These are phyloP conservation scores for Cercospora sp. DNA, from an alignment of 2,329 filamentous ascomycete species.

Conservation along the genomic window DNA sequence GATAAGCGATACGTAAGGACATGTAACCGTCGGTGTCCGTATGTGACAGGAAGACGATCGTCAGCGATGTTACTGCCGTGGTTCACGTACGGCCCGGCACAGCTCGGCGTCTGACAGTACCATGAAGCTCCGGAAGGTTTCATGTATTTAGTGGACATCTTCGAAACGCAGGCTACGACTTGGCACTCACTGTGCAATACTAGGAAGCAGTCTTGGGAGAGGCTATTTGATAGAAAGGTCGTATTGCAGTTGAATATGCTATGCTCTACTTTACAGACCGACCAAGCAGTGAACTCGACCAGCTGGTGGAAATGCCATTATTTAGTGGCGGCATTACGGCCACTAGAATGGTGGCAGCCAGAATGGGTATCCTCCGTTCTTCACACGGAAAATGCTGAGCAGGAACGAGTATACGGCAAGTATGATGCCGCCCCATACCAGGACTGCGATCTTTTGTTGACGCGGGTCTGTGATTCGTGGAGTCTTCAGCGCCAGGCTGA, in stretches of 20 bases:
- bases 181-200: background rate
- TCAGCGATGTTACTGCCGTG: background rate
- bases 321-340: conserved; percentile 14
- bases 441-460: conserved; percentile 75
- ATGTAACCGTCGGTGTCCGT: background rate
- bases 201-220: background rate
- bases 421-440: conserved; percentile 75
- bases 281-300: background rate
- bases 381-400: conserved; percentile 87
- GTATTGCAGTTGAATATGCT: background rate
- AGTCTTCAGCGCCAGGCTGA: conserved; percentile 87
- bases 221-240: background rate
- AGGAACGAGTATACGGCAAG: conserved; percentile 90
- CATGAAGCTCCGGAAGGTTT: background rate
- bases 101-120: background rate
- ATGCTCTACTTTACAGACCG: background rate
- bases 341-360: conserved; percentile 83
- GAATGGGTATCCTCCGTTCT: conserved; percentile 95
- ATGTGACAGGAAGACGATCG: background rate
- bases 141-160: background rate
- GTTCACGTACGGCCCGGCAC: background rate
- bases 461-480: conserved; percentile 79
- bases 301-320: conserved; percentile 31
- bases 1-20: background rate
- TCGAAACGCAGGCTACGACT: background rate